These are phyloP conservation scores for Lentinula aciculospora DNA, from an alignment of 768 basidiomycete genomes.

Conservation along the genomic window DNA sequence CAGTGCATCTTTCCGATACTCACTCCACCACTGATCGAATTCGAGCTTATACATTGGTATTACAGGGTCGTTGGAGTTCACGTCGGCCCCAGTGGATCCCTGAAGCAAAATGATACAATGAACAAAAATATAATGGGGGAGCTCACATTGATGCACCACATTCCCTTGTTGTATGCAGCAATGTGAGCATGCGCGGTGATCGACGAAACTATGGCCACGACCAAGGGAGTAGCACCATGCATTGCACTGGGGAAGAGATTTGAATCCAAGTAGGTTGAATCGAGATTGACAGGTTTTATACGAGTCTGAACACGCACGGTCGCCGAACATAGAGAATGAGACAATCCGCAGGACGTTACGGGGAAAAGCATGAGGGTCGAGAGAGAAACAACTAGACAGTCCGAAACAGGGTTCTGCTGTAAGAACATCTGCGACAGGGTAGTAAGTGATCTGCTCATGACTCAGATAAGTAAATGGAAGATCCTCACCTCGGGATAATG, in stretches of 20 bases:
- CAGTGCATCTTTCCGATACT: neutral
- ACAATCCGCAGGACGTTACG: neutral
- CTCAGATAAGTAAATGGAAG: neutral
- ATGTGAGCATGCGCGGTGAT: slow-evolving; percentile 12
- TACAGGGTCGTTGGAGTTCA: slow-evolving; percentile 4
- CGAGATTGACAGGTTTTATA: neutral
- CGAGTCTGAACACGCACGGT: neutral
- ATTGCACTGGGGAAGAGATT: neutral
- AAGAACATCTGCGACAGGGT: neutral
- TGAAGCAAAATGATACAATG: neutral
- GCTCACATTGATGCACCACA: slow-evolving; percentile 10
- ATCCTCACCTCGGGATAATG: neutral
- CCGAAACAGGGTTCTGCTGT: neutral
- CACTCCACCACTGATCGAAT: slow-evolving; percentile 8
- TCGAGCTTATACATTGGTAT: slow-evolving; percentile 6
- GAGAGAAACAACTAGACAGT: neutral
- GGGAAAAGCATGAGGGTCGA: neutral
- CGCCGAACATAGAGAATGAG: neutral
- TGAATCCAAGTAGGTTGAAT: neutral
- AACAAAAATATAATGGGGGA: neutral
- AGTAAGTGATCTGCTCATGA: too few species aligned
- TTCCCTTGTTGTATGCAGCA: slow-evolving; percentile 11
- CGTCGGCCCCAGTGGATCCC: slow-evolving; percentile 3
- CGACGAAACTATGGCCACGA: neutral
- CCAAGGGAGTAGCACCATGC: neutral